Conservation (phyloP, 371 early-diverging fungal species). For the Rhizopus stolonifer region DNA sequence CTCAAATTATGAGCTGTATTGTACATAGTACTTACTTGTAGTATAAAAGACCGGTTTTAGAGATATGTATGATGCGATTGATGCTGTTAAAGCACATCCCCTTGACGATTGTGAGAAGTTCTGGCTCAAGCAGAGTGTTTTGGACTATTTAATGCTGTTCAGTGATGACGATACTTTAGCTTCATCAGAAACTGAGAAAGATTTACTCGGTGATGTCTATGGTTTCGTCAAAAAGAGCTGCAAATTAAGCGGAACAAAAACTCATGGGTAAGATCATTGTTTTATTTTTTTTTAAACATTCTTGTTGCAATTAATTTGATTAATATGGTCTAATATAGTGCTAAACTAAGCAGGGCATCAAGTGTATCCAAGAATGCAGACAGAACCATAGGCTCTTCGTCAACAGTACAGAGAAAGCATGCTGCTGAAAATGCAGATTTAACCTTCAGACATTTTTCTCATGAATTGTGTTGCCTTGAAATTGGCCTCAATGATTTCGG, state of each 20-base stretch:
- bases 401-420: not conserved
- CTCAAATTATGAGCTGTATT: too few relatives aligned
- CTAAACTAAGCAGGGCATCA: not conserved
- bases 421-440: slow-evolving; percentile 1
- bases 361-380: not conserved
- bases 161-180: slow-evolving; percentile 2
- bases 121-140: slow-evolving; percentile 8
- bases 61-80: slow-evolving; percentile 9
- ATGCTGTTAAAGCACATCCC: slow-evolving; percentile 4
- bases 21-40: too few relatives aligned
- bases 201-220: slow-evolving; percentile 12
- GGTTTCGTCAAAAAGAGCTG: slow-evolving; percentile 12
- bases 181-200: slow-evolving; percentile 4
- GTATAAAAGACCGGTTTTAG: too few relatives aligned
- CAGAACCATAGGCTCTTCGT: not conserved
- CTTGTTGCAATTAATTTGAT: too few relatives aligned
- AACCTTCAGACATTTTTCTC: not conserved
- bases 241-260: slow-evolving; percentile 5
- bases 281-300: slow-evolving; percentile 1
- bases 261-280: not conserved
- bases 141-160: slow-evolving; percentile 6
- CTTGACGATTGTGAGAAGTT: slow-evolving; percentile 1
- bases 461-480: slow-evolving; percentile 1
- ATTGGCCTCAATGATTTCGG: not conserved
- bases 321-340: not conserved